Evolutionary conservation across 345 rosid genomes (phyloP).

Genomic region (Linum usitatissimum): DNA sequence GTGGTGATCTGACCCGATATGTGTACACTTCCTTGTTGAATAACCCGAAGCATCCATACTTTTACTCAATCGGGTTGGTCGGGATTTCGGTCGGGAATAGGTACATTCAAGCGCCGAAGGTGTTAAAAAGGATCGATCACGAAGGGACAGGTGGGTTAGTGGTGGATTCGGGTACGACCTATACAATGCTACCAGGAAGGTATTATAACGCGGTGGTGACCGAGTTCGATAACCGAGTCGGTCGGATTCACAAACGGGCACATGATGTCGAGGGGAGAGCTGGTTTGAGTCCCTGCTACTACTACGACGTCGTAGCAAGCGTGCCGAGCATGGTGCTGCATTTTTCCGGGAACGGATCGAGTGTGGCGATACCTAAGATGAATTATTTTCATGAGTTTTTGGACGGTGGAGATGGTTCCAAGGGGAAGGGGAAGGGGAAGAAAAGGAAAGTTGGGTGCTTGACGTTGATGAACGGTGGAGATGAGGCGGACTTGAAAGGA

Average conservation of each 20-base stretch:
- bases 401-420: slow-evolving; percentile 54
- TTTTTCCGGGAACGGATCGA: slow-evolving; percentile 59
- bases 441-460: slow-evolving; percentile 63
- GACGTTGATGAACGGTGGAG: slow-evolving; percentile 93
- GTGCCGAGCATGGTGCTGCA: slow-evolving; percentile 50
- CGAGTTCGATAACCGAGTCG: slow-evolving; percentile 54
- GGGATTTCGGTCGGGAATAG: slow-evolving; percentile 68
- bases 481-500: slow-evolving; percentile 55
- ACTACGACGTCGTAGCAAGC: slow-evolving; percentile 28
- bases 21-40: slow-evolving; percentile 56
- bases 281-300: slow-evolving; percentile 70
- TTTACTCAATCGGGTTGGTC: slow-evolving; percentile 69
- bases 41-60: slow-evolving; percentile 79
- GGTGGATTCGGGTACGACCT: slow-evolving; percentile 90
- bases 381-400: slow-evolving; percentile 67
- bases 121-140: slow-evolving; percentile 38
- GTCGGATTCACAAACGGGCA: slow-evolving; percentile 49
- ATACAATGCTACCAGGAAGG: slow-evolving; percentile 79
- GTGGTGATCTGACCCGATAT: slow-evolving; percentile 21
- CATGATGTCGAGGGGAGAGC: slow-evolving; percentile 46
- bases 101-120: slow-evolving; percentile 55
- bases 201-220: slow-evolving; percentile 45
- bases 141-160: slow-evolving; percentile 76
- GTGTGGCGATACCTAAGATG: slow-evolving; percentile 66
- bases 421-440: slow-evolving; percentile 28